A percentile compares a stretch with the other conserved stretches of the same genome.
Conservation (phyloP, 208 protist species). For the Leishmania arabica region DNA sequence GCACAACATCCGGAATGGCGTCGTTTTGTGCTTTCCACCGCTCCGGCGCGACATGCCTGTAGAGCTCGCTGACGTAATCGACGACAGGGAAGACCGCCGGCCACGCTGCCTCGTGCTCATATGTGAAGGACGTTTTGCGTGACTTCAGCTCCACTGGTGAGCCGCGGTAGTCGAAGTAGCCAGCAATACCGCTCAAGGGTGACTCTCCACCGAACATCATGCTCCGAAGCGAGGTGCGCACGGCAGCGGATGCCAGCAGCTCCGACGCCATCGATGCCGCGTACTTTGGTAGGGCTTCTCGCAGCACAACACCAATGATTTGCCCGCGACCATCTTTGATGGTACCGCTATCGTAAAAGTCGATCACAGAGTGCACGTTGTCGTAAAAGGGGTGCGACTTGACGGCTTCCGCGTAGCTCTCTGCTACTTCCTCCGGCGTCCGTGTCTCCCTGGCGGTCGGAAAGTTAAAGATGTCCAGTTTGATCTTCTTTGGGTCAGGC, state of each 20-base stretch:
- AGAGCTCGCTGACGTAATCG: conserved; percentile 88
- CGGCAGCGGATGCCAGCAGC: conserved; percentile 71
- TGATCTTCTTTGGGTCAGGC: conserved; percentile 36
- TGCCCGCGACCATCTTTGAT: conserved; percentile 72
- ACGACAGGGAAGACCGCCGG: conserved; percentile 84
- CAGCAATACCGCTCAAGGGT: conserved; percentile 88
- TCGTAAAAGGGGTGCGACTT: conserved; percentile 87
- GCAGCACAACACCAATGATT: conserved; percentile 67
- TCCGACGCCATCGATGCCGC: conserved; percentile 63
- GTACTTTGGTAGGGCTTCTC: conserved; percentile 63
- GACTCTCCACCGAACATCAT: conserved; percentile 81
- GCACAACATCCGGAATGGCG: conserved; percentile 87
- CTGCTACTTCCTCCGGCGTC: conserved; percentile 45
- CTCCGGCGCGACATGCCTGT: conserved; percentile 62
- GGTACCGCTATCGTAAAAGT: conserved; percentile 64
- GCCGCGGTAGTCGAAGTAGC: conserved; percentile 91
- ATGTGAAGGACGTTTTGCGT: conserved; percentile 89
- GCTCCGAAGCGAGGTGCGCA: conserved; percentile 64
- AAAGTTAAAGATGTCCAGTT: conserved; percentile 42
- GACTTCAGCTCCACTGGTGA: conserved; percentile 85
- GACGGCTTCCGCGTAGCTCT: conserved; percentile 61
- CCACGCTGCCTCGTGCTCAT: conserved; percentile 70
- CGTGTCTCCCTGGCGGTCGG: conserved; percentile 10
- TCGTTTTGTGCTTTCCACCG: conserved; percentile 75
- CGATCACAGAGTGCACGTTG: conserved; percentile 65